Conservation (phyloP, 306 rosid species). For the Astragalus membranaceus region DNA sequence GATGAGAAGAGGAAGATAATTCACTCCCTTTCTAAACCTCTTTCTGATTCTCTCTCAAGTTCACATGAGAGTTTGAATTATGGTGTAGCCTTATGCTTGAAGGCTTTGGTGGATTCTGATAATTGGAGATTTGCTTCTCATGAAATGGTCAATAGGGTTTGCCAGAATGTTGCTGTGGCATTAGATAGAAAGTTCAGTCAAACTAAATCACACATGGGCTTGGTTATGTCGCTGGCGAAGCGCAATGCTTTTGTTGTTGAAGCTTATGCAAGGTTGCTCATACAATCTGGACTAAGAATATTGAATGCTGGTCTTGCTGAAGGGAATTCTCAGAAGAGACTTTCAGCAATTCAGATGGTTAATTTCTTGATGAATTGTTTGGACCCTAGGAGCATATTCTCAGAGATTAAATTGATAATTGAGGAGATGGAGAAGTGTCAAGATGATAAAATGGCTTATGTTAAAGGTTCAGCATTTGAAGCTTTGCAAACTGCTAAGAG, state of each 20-base stretch:
- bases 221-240: conserved; percentile 69
- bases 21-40: conserved; percentile 58
- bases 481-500: conserved; percentile 78
- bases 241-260: conserved; percentile 65
- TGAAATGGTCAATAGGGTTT: conserved; percentile 71
- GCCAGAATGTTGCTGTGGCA: conserved; percentile 75
- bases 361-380: conserved; percentile 70
- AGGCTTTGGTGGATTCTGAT: conserved; percentile 76
- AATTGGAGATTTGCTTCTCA: conserved; percentile 79
- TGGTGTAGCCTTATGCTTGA: conserved; percentile 76
- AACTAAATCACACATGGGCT: conserved; percentile 64
- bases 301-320: conserved; percentile 47
- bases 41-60: conserved; percentile 54
- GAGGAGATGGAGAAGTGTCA: conserved; percentile 75
- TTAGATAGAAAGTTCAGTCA: conserved; percentile 60
- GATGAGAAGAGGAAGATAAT: conserved; percentile 49
- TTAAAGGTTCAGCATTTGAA: conserved; percentile 81
- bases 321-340: conserved; percentile 71
- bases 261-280: conserved; percentile 73
- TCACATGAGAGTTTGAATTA: conserved; percentile 67
- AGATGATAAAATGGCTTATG: conserved; percentile 73
- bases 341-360: conserved; percentile 74
- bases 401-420: conserved; percentile 53
- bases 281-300: conserved; percentile 62
- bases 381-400: conserved; percentile 67